Base-by-base conservation (phyloP, 805 yeast genomes). In the Candida tibetensis region DNA sequence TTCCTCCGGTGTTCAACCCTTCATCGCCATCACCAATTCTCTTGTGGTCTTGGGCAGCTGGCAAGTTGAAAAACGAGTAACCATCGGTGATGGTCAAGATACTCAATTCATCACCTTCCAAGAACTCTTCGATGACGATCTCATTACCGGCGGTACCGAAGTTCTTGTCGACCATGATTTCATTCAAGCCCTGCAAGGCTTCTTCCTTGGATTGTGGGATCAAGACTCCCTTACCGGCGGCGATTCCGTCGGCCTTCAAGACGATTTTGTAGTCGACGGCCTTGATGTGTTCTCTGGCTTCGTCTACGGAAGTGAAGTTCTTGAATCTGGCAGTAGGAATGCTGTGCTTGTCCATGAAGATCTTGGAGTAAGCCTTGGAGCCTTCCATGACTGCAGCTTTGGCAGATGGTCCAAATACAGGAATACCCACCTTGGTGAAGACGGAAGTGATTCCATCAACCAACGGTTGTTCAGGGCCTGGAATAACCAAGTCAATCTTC, bases 391-490 rank as follows among this genome's bases (percentile, higher is more conserved):
- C 64, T 9, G 99, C 97, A 41, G 98, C 99, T 52, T 76, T 74
- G 16, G 76, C 82, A 27, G 85, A 76, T n/a, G 99, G 99, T 12
- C 99, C 99, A 69, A 93, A 93, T 13, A 90, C 96, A 18, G 96
- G 95, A 48, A 93, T 82, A 47, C 99, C 99, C 36, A 83, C 84
- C 41, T 77, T 79, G 45, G 77, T 68, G 72, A 93, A 89, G 37
- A 69, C 69, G 13, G 81, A 62, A 18, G 90, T 62, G 44, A 93
- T 80, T 36, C 99, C 99, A 55, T 93, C 97, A 22, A 95, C 97
- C 45, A 95, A 72, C 26, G 99, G 98, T 66, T 89, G 96, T 66
- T 93, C 99, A n/a, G 99, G 99, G 23, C 99, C 99, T 26, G 99
- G 98, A 30, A 93, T 72, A 4, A 88, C 98, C 40, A 93, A 70